Base-by-base conservation (phyloP, 768 basidiomycete species). In the Zangia roseola region DNA sequence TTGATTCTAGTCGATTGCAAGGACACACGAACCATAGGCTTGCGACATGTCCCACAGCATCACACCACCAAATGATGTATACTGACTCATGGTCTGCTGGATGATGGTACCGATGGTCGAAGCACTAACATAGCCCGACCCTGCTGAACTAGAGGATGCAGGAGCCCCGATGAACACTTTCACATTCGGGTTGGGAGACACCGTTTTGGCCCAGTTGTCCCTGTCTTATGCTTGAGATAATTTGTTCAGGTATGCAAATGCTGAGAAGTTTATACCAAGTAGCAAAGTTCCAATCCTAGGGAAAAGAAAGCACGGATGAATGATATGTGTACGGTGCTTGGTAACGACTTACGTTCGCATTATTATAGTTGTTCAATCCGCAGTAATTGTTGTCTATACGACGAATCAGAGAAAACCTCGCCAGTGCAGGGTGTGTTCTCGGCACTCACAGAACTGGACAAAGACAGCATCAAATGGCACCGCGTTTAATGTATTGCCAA, bases 121-220 rank as follows among this genome's bases (percentile, higher is more conserved):
- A 2, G 69, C 56, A 30, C 49, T 49, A 31, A 76, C 71, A 48
- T 76, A 79, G 20, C 77, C 77, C 1, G 71, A 69, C n/a, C 70
- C 69, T 5, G 77, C 76, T 3, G 76, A 73, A 14, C 66, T 58
- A 4, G 68, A 52, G 2, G 76, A 69, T 0, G 73, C 77, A 6
- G 77, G 77, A 6, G 72, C 78, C 31, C 78, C 78, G 20, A 79
- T 75, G 55, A 69, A 79, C 16, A 79, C 64, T 50, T 79, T 79
- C 6, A 77, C 75, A 43, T 76, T 65, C 24, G 56, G 59, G 59
- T 78, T 79, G 3, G 73, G 67, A 20, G 77, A 76, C 17, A 70
- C 61, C 0, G 68, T 65, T 25, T 64, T 71, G 10, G 78, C 77
- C 77, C 77, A 79, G 54, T 66, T 73, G 42, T 76, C 74, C 77